Evolutionary conservation across 2,329 filamentous ascomycete species (phyloP).

Genomic region (Neofusicoccum kwambonambiense): DNA sequence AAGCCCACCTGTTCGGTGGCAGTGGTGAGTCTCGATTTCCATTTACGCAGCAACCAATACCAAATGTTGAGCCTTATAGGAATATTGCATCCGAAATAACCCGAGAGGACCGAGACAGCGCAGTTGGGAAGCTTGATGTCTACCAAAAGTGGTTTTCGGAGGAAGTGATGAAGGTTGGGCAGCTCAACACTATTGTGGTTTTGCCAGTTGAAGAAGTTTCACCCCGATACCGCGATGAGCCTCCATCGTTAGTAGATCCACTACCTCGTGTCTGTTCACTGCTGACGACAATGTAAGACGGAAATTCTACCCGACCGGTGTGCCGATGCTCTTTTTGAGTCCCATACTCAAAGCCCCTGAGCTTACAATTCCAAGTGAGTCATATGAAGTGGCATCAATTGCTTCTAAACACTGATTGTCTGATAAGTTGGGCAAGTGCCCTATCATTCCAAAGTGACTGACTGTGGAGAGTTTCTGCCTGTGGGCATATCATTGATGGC

Average conservation of each 20-base stretch:
- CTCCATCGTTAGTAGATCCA: background rate
- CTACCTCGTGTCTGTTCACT: too few species aligned
- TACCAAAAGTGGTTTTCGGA: slow-evolving; percentile 19
- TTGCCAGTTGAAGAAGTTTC: slow-evolving; percentile 22
- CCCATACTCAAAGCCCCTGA: slow-evolving; percentile 15
- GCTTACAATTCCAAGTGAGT: slow-evolving; percentile 17
- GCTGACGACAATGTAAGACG: background rate
- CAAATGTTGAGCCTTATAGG: background rate
- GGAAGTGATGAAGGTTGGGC: slow-evolving; percentile 13
- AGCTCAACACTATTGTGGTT: slow-evolving; percentile 18
- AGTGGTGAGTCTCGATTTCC: slow-evolving; percentile 19
- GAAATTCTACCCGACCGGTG: background rate
- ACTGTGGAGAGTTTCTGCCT: background rate
- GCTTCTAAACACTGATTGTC: background rate
- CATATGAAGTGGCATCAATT: background rate
- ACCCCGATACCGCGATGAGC: slow-evolving; percentile 22
- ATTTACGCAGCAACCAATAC: background rate
- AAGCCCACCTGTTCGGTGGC: slow-evolving; percentile 20
- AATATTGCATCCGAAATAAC: slow-evolving; percentile 13
- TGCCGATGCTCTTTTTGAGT: slow-evolving; percentile 9
- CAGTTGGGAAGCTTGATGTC: slow-evolving; percentile 7
- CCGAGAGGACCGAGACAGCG: background rate
- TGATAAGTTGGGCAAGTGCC: background rate
- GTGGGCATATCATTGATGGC: slow-evolving; percentile 14
- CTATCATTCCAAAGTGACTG: slow-evolving; percentile 7